These are phyloP conservation scores for Perilla frutescens DNA, from an alignment of 257 asterid genomes.

Conservation along the genomic window DNA sequence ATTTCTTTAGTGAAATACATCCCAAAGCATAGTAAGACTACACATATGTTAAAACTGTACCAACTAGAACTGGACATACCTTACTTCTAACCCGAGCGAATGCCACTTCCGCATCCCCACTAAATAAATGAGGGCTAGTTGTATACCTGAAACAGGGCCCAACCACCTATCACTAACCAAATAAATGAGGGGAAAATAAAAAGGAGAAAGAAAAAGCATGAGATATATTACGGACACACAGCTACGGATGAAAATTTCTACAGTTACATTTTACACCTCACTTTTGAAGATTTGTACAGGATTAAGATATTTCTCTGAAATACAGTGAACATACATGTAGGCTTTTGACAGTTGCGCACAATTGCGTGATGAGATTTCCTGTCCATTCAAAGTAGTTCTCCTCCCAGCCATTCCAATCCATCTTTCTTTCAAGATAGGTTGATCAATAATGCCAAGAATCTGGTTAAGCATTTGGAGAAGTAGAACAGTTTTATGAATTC, in stretches of 20 bases:
- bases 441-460: slow-evolving; percentile 96
- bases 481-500: not conserved
- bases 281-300: not conserved
- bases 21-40: slow-evolving; percentile 16
- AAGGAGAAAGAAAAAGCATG: not conserved
- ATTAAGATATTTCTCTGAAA: not conserved
- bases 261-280: not conserved
- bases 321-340: slow-evolving; percentile 64
- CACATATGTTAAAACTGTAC: slow-evolving; percentile 28
- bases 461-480: slow-evolving; percentile 37
- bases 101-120: slow-evolving; percentile 84
- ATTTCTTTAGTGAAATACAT: slow-evolving; percentile 7
- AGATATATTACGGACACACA: slow-evolving; percentile 34
- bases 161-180: slow-evolving; percentile 24
- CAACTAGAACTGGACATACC: slow-evolving; percentile 49
- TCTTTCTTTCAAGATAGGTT: slow-evolving; percentile 92
- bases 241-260: not conserved
- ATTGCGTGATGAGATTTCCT: slow-evolving; percentile 70
- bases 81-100: slow-evolving; percentile 81
- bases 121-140: slow-evolving; percentile 98
- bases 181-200: not conserved
- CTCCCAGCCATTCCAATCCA: slow-evolving; percentile 86
- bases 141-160: slow-evolving; percentile 67
- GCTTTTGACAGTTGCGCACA: slow-evolving; percentile 87
- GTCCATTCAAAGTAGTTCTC: slow-evolving; percentile 80